Base-by-base conservation (phyloP, 306 rosid species). In the Prinsepia uniflora region DNA sequence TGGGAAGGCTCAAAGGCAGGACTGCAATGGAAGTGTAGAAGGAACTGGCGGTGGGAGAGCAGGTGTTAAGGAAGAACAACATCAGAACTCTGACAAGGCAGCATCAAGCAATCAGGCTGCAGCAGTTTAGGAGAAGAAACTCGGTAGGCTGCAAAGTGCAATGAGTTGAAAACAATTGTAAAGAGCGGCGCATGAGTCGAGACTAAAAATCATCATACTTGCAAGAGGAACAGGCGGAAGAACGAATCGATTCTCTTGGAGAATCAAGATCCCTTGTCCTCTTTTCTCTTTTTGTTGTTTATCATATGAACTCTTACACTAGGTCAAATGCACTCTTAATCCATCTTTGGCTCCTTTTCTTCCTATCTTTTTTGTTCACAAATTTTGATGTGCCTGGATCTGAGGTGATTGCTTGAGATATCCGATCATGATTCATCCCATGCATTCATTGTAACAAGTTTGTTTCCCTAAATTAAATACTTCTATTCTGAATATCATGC, bases 121-220 rank as follows among this genome's bases (percentile, higher is more conserved):
- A 72, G 73, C 57, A 18, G 78, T 60, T 73, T 81, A 81, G 84
- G 78, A 74, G 67, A 60, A 59, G 63, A 18, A 34, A 66, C 56
- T 46, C 63, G 54, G 72, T 80, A 79, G 88, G 86, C 78, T 80
- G 87, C 72, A 59, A 81, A 69, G 54, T 71, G 66, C 75, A 72
- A 54, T 79, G 92, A 90, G 91, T 85, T 73, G 75, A 81, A 83
- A 82, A 84, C 81, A 85, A 85, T 83, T 93, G 96, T 90, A 93
- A 84, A 93, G 81, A 73, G 89, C 96, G 86, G 96, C 82, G 77
- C 36, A 30, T 81, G 86, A 81, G 52, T 84, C 20, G 58, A 73
- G 80, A 74, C 73, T 14, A 75, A 74, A 79, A 66, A 67, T 65
- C 67, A 85, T 79, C 67, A 85, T 79, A 80, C 81, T 75, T 45